Conservation (phyloP, 768 basidiomycete genomes). For the Coprinopsis cinerea region DNA sequence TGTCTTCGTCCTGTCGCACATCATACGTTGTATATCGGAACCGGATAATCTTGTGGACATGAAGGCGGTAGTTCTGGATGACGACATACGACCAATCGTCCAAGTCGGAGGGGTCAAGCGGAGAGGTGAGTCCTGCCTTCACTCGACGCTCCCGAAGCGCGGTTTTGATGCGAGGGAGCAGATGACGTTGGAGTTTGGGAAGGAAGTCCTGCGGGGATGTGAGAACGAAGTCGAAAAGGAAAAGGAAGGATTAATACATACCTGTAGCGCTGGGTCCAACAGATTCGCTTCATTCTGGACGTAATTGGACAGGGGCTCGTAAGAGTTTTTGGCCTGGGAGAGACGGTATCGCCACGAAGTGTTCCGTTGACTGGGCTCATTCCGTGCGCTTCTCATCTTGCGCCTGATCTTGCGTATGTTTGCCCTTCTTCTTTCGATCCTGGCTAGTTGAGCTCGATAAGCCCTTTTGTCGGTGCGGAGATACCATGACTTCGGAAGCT, state of each 20-base stretch:
- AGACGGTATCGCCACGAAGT: background rate
- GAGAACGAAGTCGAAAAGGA: background rate
- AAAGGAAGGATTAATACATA: background rate
- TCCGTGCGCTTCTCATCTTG: background rate
- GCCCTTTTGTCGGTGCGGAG: background rate
- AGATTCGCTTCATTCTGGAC: background rate
- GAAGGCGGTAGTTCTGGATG: background rate
- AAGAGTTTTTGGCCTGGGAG: background rate
- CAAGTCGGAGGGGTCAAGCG: too few species aligned
- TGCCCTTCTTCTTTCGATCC: background rate
- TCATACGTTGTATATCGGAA: slow-evolving; percentile 5
- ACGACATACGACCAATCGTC: background rate
- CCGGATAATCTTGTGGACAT: slow-evolving; percentile 1
- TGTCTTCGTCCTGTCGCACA: slow-evolving; percentile 2
- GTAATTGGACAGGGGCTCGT: background rate
- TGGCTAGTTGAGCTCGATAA: background rate
- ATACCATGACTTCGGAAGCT: background rate
- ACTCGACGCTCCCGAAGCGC: background rate
- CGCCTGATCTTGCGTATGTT: background rate
- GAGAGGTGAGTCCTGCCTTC: background rate
- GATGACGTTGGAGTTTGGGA: background rate
- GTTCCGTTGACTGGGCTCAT: background rate
- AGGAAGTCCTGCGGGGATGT: background rate
- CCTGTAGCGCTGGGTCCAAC: background rate
- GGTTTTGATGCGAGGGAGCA: background rate